These are phyloP conservation scores for Salix suchowensis DNA, from an alignment of 345 rosid genomes.

Conservation along the genomic window DNA sequence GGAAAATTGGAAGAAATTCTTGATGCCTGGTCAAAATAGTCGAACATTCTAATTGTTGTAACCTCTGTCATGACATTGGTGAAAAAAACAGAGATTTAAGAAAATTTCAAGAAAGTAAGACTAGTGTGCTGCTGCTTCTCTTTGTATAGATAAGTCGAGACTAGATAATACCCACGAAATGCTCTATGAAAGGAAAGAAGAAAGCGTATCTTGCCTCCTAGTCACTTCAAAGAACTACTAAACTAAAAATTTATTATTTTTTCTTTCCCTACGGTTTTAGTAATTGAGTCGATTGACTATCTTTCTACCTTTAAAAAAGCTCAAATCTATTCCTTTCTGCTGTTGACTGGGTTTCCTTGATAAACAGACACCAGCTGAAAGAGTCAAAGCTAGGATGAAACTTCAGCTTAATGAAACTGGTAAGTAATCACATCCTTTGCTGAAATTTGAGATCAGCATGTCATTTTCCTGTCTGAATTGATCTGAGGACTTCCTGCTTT, in stretches of 20 bases:
- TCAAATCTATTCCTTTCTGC: background rate
- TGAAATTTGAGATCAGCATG: background rate
- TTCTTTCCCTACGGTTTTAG: too few relatives aligned
- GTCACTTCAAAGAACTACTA: background rate
- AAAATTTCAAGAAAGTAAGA: background rate
- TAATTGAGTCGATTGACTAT: background rate
- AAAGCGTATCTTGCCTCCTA: background rate
- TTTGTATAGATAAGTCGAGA: background rate
- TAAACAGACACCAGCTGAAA: slow-evolving; percentile 71
- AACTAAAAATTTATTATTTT: too few relatives aligned
- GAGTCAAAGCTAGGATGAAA: slow-evolving; percentile 90
- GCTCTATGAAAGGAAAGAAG: background rate
- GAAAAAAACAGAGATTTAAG: background rate
- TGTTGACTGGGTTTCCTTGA: slow-evolving; percentile 21
- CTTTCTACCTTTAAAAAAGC: background rate
- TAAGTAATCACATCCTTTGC: slow-evolving; percentile 12
- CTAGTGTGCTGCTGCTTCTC: background rate
- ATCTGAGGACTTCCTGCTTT: background rate
- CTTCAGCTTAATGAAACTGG: slow-evolving; percentile 84
- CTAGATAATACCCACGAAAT: too few relatives aligned
- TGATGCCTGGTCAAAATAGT: background rate
- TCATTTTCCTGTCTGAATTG: background rate
- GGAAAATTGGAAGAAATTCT: background rate
- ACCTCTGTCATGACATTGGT: background rate
- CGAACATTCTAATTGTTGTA: background rate